phyloP scores from a whole-genome alignment of 768 basidiomycete genomes.

The Russula compacta region DNA sequence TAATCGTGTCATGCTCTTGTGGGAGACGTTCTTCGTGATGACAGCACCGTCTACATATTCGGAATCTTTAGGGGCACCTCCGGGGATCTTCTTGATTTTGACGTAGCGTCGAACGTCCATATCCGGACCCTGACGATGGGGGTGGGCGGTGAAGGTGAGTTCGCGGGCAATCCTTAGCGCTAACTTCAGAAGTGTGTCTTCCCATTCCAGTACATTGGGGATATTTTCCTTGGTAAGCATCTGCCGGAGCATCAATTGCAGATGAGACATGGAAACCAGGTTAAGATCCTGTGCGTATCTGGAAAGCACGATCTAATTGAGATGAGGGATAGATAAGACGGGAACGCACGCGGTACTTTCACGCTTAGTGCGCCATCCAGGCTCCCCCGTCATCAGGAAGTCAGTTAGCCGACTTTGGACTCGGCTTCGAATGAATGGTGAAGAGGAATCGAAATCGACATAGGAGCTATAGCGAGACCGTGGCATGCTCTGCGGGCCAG shows the following conservation, averaged over 20 bases:
- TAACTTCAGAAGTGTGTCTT: slow-evolving; percentile 69
- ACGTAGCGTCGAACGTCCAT: slow-evolving; percentile 95
- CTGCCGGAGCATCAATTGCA: slow-evolving; percentile 86
- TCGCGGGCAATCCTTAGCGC: slow-evolving; percentile 82
- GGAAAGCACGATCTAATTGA: neutral
- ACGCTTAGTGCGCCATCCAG: slow-evolving; percentile 78
- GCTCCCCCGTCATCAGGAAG: slow-evolving; percentile 42
- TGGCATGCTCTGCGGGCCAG: slow-evolving; percentile 48
- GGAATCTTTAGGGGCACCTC: slow-evolving; percentile 83
- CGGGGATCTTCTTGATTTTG: slow-evolving; percentile 98
- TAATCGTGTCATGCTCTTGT: slow-evolving; percentile 84
- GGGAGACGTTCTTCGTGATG: slow-evolving; percentile 96
- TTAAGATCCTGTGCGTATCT: slow-evolving; percentile 84
- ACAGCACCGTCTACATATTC: slow-evolving; percentile 97
- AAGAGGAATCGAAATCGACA: slow-evolving; percentile 60
- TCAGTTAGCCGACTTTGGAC: slow-evolving; percentile 68
- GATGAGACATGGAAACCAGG: slow-evolving; percentile 76
- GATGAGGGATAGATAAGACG: neutral
- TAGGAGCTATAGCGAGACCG: slow-evolving; percentile 63
- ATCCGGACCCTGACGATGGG: slow-evolving; percentile 76
- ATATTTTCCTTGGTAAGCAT: slow-evolving; percentile 78
- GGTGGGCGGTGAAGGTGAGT: slow-evolving; percentile 62
- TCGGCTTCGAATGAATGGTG: slow-evolving; percentile 79
- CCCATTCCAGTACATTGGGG: slow-evolving; percentile 82
- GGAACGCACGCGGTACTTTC: slow-evolving; percentile 80